Evolutionary conservation across 2,329 filamentous ascomycete species (phyloP).

Genomic region (Helicocarpus griseus): DNA sequence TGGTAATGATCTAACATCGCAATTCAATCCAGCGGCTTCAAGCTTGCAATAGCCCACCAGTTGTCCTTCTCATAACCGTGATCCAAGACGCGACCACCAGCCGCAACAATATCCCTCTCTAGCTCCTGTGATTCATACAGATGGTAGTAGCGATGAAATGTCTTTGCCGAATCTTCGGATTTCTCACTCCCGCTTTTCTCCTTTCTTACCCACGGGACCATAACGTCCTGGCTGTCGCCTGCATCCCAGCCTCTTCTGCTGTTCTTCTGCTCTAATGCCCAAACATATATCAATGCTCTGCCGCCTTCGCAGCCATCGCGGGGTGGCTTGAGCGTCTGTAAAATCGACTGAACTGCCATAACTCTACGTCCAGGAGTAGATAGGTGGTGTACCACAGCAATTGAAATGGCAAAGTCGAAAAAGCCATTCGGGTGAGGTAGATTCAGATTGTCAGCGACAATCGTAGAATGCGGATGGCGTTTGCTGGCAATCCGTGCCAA

Average conservation of each 20-base stretch:
- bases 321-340: conserved; percentile 50
- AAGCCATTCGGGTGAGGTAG: conserved; percentile 59
- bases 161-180: conserved; percentile 32
- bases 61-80: conserved; percentile 95
- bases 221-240: conserved; percentile 74
- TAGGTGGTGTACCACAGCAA: conserved; percentile 90
- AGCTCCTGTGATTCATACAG: conserved; percentile 80
- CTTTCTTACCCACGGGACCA: conserved; percentile 87
- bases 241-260: conserved; percentile 86
- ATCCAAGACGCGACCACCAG: conserved; percentile 65
- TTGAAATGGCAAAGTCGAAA: conserved; percentile 86
- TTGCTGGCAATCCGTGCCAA: conserved; percentile 49
- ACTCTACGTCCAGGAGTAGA: conserved; percentile 65
- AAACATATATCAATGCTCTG: conserved; percentile 75
- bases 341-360: conserved; percentile 60
- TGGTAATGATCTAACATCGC: conserved; percentile 1
- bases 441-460: conserved; percentile 74
- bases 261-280: conserved; percentile 84
- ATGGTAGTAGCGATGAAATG: conserved; percentile 89
- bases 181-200: conserved; percentile 16
- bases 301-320: conserved; percentile 37
- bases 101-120: conserved; percentile 64
- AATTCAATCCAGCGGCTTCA: conserved; percentile 11
- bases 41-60: conserved; percentile 75
- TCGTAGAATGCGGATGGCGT: conserved; percentile 53